Conservation (phyloP, 78 protist species). For the Chrysochromulina parva region DNA sequence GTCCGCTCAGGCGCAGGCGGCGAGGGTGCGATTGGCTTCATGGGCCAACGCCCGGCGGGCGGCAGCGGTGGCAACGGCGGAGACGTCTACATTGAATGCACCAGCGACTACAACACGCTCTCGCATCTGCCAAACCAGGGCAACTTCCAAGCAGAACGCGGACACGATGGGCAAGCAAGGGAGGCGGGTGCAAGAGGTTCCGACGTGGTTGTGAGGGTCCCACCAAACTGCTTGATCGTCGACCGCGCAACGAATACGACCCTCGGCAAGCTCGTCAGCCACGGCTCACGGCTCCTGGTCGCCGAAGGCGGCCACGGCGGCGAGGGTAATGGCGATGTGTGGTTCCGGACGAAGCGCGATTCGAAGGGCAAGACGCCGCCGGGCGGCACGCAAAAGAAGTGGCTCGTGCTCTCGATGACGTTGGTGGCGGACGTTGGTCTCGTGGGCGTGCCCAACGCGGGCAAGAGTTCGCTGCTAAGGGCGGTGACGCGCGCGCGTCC, state of each 20-base stretch:
- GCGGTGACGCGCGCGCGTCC: conserved; percentile 45
- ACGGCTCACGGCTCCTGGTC: background rate
- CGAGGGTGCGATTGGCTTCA: background rate
- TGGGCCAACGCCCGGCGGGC: background rate
- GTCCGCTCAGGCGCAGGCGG: background rate
- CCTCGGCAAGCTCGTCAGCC: background rate
- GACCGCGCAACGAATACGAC: background rate
- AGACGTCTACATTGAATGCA: background rate
- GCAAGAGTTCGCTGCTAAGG: conserved; percentile 51
- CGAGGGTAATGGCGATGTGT: background rate
- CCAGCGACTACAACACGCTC: background rate
- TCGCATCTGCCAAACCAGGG: background rate
- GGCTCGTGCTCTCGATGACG: background rate
- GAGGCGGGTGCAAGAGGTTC: background rate
- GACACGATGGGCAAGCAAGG: background rate
- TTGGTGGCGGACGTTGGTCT: conserved; percentile 46
- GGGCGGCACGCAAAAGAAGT: background rate
- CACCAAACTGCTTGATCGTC: background rate
- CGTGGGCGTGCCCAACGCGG: conserved; percentile 74
- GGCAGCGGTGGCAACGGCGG: background rate
- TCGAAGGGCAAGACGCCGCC: background rate
- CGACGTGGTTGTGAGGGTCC: background rate
- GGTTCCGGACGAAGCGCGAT: background rate
- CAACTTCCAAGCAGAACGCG: too few species aligned
- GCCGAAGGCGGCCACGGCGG: background rate